Conservation (phyloP, 257 asterid genomes). For the Scutellaria baicalensis region DNA sequence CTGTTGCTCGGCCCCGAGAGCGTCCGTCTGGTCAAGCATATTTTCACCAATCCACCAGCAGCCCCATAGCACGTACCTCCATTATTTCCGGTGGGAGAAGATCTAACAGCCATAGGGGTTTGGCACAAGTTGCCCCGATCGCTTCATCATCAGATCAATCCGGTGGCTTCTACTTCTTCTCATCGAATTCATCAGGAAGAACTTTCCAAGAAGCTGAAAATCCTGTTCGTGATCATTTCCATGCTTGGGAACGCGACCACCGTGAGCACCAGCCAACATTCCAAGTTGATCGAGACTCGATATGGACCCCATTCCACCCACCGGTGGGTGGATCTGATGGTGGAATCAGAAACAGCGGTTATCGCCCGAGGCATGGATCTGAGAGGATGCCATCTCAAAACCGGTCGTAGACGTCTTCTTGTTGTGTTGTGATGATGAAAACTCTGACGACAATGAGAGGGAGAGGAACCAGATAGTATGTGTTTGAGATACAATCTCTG, state of each 20-base stretch:
- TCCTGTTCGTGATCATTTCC: conserved; percentile 31
- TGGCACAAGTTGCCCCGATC: conserved; percentile 40
- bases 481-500: conserved; percentile 42
- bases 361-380: conserved; percentile 63
- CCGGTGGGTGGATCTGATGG: conserved; percentile 36
- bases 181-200: conserved; percentile 51
- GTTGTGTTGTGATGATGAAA: conserved; percentile 21
- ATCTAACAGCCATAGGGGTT: conserved; percentile 43
- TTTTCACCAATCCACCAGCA: conserved; percentile 54
- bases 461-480: conserved; percentile 25
- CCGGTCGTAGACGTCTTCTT: conserved; percentile 31
- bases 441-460: conserved; percentile 31
- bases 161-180: conserved; percentile 48
- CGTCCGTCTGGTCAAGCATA: conserved; percentile 64
- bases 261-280: conserved; percentile 25
- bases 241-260: conserved; percentile 39
- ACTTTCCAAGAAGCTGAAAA: conserved; percentile 50
- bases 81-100: conserved; percentile 39
- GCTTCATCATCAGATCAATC: conserved; percentile 58
- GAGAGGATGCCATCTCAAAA: conserved; percentile 72
- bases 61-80: conserved; percentile 39
- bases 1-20: conserved; percentile 54
- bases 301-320: conserved; percentile 60
- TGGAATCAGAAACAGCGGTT: conserved; percentile 30
- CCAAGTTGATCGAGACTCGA: conserved; percentile 42